Conservation (phyloP, 2,329 filamentous ascomycete genomes). For the Coniochaeta sp. region DNA sequence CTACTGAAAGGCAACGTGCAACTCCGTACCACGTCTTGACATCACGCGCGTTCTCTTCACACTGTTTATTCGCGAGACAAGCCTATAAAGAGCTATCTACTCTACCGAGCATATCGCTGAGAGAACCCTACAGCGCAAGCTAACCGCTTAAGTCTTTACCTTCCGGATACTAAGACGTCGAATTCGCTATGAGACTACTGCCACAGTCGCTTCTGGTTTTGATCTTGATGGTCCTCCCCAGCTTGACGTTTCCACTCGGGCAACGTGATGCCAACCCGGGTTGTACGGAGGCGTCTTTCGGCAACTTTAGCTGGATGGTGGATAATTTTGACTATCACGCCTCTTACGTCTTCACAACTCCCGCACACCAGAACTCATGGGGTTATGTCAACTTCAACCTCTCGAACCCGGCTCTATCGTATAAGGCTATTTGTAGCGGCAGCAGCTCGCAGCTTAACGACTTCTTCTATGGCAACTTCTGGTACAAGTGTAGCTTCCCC, state of each 20-base stretch:
- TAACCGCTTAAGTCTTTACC: background rate
- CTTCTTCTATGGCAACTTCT: slow-evolving; percentile 41
- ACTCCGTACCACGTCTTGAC: background rate
- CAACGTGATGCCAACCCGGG: slow-evolving; percentile 11
- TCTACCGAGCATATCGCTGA: background rate
- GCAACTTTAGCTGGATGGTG: slow-evolving; percentile 31
- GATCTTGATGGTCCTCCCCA: background rate
- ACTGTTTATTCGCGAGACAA: background rate
- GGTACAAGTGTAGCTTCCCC: slow-evolving; percentile 34
- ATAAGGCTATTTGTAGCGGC: slow-evolving; percentile 29
- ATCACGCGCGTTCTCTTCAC: background rate
- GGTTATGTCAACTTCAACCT: slow-evolving; percentile 42
- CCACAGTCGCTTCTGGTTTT: background rate
- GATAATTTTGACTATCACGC: slow-evolving; percentile 39
- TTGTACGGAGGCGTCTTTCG: slow-evolving; percentile 24
- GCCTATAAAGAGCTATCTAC: background rate
- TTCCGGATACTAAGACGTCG: background rate
- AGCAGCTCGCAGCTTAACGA: slow-evolving; percentile 33
- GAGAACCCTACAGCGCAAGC: background rate
- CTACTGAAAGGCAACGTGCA: background rate
- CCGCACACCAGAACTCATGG: slow-evolving; percentile 41
- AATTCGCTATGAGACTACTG: background rate
- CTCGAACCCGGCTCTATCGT: slow-evolving; percentile 34
- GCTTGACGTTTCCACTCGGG: background rate
- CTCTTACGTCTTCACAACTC: slow-evolving; percentile 41